Evolutionary conservation across 1,139 yeast genomes (phyloP), one percentile per base, ranked within the genome.

Genomic region (Meyerozyma sp.): DNA sequence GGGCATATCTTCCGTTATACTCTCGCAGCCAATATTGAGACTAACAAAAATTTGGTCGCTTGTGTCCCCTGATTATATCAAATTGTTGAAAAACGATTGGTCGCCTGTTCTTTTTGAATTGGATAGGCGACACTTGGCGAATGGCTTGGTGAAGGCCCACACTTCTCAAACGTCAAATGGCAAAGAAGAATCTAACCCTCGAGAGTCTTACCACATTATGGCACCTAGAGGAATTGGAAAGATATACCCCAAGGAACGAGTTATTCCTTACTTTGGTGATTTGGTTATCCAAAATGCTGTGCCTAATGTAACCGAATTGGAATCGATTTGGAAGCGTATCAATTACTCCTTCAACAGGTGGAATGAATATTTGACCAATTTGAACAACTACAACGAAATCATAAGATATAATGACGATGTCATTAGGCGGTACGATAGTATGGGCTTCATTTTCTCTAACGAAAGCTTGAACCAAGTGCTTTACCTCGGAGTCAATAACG

Each of bases 251-350:
- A 86, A 87, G 56, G 83, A 82, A 44, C 78, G 81, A 41, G 95
- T 88, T 9, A 82, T 93, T 39, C 96, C 98, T 0, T 91, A 84
- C 60, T 91, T 89, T 68, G 97, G 97, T 16, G 98, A 91, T 58
- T 69, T 91, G 45, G 59, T 63, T 2, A 65, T 73, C 32, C 69
- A 69, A 54, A 66, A 66, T 43, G 26, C 37, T 49, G 49, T 35
- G 46, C 52, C 73, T 27, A 70, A 76, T 32, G 64, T 82, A 41
- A 75, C 75, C 50, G 84, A 81, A 44, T 75, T 86, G 52, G 88
- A 81, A 45, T 73, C 79, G 38, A 77, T 82, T 44, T 79, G 87
- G 57, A 84, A 79, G 54, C 76, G 88, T 43, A 80, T 89, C 6
- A 76, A 79, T 46, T 82, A 84, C 47, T 86, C 94, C 0, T 84